Conservation (phyloP, 129 eudicot species). For the Centrapalus pauciflorus region DNA sequence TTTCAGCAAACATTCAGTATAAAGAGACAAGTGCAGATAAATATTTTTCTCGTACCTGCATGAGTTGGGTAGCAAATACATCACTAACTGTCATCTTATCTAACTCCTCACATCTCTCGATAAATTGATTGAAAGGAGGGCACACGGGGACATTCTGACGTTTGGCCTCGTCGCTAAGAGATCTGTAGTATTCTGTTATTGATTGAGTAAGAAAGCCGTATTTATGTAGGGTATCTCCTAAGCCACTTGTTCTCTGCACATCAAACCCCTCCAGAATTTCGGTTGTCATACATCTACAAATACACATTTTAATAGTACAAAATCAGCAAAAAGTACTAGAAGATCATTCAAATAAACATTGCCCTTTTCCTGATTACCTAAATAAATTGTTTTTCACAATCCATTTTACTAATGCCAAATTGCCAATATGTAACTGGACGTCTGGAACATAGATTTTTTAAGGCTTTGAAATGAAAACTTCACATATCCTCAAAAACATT, state of each 20-base stretch:
- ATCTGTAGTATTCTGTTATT: slow-evolving; percentile 53
- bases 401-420: no score
- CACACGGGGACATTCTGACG: slow-evolving; percentile 34
- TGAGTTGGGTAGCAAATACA: slow-evolving; percentile 84
- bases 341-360: not conserved
- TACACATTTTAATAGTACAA: not conserved
- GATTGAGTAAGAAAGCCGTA: slow-evolving; percentile 76
- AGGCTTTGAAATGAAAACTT: no score
- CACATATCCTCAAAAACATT: not conserved
- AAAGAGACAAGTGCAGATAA: not conserved
- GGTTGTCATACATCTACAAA: slow-evolving; percentile 87
- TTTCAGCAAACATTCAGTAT: not conserved
- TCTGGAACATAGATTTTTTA: no score
- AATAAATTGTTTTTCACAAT: not conserved
- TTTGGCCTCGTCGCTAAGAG: slow-evolving; percentile 26
- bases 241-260: slow-evolving; percentile 85
- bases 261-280: slow-evolving; percentile 95
- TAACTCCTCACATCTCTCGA: slow-evolving; percentile 62
- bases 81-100: slow-evolving; percentile 87
- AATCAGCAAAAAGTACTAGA: not conserved
- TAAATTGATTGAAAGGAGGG: slow-evolving; percentile 55
- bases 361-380: not conserved
- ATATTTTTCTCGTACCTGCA: slow-evolving; percentile 62
- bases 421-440: no score
- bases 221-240: slow-evolving; percentile 66